Percentiles rank a stretch among this genome's conserved stretches.
Conservation (phyloP, 2,329 filamentous ascomycete species). For the Diaporthe capsici region DNA sequence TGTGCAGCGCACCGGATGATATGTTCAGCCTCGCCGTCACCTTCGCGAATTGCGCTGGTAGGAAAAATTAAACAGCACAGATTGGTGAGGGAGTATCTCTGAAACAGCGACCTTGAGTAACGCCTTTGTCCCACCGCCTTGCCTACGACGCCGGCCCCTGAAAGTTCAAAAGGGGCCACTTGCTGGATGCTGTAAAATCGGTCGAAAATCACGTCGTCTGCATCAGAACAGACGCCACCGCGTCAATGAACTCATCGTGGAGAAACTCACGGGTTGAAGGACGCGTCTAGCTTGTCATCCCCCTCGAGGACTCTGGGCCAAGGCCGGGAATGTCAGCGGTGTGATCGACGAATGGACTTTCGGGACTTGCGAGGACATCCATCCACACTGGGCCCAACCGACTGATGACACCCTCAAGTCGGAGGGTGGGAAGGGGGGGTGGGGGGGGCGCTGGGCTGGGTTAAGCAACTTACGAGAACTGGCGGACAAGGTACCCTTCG, state of each 20-base stretch:
- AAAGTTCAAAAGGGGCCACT: constrained; percentile 1
- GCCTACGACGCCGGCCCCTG: constrained; percentile 6
- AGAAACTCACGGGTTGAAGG: constrained; percentile 45
- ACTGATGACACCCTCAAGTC: background rate
- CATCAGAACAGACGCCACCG: background rate
- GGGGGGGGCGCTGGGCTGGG: background rate
- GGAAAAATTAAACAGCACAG: background rate
- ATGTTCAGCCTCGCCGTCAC: background rate
- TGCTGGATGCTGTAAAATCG: constrained; percentile 24
- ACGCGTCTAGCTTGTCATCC: constrained; percentile 68
- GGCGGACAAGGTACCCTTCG: constrained; percentile 90
- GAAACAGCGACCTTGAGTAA: constrained; percentile 9
- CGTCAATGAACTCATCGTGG: background rate
- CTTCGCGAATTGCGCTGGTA: background rate
- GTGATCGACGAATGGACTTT: background rate
- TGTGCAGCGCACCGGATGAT: background rate
- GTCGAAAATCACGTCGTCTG: background rate
- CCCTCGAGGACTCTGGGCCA: constrained; percentile 64
- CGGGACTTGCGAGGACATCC: background rate
- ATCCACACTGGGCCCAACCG: background rate
- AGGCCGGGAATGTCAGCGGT: background rate
- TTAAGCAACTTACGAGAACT: constrained; percentile 82
- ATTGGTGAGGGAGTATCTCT: constrained; percentile 9
- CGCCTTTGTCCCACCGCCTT: constrained; percentile 27
- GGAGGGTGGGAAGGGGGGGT: background rate